Percentiles rank a stretch among this genome's conserved stretches.
Conservation (phyloP, 306 rosid genomes). For the Glycine latifolia region DNA sequence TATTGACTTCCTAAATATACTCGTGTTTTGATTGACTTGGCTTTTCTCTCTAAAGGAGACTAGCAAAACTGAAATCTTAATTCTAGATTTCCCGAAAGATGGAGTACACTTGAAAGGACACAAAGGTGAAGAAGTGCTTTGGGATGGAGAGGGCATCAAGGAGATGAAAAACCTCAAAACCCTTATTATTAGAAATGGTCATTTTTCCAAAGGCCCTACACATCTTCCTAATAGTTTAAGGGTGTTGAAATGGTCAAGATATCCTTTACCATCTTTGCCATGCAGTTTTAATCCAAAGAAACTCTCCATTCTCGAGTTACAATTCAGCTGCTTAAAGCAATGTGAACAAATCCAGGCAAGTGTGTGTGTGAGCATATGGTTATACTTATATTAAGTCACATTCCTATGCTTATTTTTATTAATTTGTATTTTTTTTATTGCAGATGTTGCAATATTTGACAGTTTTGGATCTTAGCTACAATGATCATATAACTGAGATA, state of each 20-base stretch:
- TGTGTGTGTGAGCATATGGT: too few relatives aligned
- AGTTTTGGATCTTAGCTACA: not conserved
- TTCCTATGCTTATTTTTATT: not conserved
- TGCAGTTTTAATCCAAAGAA: not conserved
- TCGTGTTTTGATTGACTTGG: not conserved
- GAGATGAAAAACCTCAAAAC: not conserved
- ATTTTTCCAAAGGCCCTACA: too few relatives aligned
- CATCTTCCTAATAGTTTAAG: too few relatives aligned
- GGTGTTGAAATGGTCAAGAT: not conserved
- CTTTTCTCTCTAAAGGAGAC: constrained; percentile 13
- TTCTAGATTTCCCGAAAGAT: constrained; percentile 24
- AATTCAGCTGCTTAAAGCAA: not conserved
- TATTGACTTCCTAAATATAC: not conserved
- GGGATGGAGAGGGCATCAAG: constrained; percentile 34
- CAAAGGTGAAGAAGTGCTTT: constrained; percentile 1
- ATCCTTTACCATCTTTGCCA: constrained; percentile 13
- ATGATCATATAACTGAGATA: not conserved
- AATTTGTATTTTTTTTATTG: not conserved
- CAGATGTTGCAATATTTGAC: not conserved
- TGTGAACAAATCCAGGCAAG: not conserved
- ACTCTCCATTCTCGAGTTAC: constrained; percentile 20
- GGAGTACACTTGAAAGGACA: not conserved
- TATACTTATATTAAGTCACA: too few relatives aligned
- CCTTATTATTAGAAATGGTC: too few relatives aligned
- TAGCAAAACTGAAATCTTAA: constrained; percentile 20